A percentile compares a stretch with the other conserved stretches of the same genome.
These are phyloP conservation scores for Psilocybe cyanescens DNA, from an alignment of 768 basidiomycete genomes.

Conservation along the genomic window DNA sequence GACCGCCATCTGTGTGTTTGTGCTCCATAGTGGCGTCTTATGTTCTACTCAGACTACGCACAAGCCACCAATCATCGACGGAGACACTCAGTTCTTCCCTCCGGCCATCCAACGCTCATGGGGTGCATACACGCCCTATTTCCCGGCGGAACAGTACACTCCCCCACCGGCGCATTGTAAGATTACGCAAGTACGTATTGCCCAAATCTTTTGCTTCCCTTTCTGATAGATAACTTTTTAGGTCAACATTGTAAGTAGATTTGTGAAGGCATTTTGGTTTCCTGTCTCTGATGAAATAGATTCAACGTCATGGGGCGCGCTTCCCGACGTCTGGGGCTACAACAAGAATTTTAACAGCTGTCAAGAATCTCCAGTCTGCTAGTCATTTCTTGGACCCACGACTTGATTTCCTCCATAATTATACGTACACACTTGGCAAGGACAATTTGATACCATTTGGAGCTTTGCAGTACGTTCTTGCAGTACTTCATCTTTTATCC, in stretches of 20 bases:
- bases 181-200: constrained; percentile 25
- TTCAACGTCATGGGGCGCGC: constrained; percentile 83
- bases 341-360: constrained; percentile 43
- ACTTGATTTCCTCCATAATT: constrained; percentile 62
- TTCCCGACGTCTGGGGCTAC: constrained; percentile 65
- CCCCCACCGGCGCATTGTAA: constrained; percentile 24
- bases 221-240: constrained; percentile 23
- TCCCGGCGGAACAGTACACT: constrained; percentile 24
- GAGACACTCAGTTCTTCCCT: constrained; percentile 10
- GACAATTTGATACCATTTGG: constrained; percentile 72
- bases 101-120: constrained; percentile 21
- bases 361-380: constrained; percentile 59
- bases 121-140: constrained; percentile 31
- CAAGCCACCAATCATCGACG: neutral
- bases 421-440: constrained; percentile 58
- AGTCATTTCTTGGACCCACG: constrained; percentile 44
- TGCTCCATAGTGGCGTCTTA: neutral
- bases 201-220: neutral
- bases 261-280: neutral
- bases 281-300: constrained; percentile 36
- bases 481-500: neutral
- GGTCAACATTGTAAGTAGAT: constrained; percentile 60
- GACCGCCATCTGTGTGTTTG: neutral
- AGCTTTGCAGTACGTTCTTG: constrained; percentile 54
- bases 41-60: neutral